Base-by-base conservation (phyloP, 2,329 filamentous ascomycete species). In the Cercospora berteroae region DNA sequence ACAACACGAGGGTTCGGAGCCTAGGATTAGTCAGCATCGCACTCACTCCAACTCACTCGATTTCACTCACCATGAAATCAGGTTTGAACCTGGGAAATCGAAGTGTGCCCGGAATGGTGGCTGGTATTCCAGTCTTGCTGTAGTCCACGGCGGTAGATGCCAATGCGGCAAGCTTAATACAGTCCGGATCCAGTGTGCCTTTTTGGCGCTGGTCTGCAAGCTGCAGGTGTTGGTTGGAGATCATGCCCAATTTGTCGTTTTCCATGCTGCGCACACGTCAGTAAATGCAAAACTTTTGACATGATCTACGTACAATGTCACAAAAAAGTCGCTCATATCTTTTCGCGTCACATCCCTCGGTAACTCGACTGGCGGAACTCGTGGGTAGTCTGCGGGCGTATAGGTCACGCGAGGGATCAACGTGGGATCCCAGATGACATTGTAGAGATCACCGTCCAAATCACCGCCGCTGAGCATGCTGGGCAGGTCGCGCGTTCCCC, bases 381-480 rank as follows among this genome's bases (percentile, higher is more conserved):
- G 83, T 3, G 87, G 85, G 72, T 96, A 96, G 69, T 93, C 87
- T 0, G 92, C 92, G 0, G 93, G 87, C 0, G 3, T 0, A n/a
- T 83, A 87, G 0, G 79, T 81, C 0, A 66, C 73, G 4, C 74
- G 76, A 0, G 85, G 83, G 1, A 84, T 77, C 0, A 88, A 82
- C 0, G 77, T 74, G 0, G 78, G 72, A 71, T 96, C 92, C 60
- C 50, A 63, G 48, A 63, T 63, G 23, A 96, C 80, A 70, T 93
- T 90, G 78, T 91, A 96, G 0, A 92, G 80, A 76, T 97, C 93
- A 0, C 93, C 93, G 70, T 95, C 92, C 0, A 96, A 83, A 76
- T 96, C 93, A 0, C 93, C 93, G 1, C 93, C 93, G 63, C 90
- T 90, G 0, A 96, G 82, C 77, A 90, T 86, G 68, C 91, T 94